phyloP scores from a whole-genome alignment of 345 rosid genomes.

The Gynandropsis gynandra region DNA sequence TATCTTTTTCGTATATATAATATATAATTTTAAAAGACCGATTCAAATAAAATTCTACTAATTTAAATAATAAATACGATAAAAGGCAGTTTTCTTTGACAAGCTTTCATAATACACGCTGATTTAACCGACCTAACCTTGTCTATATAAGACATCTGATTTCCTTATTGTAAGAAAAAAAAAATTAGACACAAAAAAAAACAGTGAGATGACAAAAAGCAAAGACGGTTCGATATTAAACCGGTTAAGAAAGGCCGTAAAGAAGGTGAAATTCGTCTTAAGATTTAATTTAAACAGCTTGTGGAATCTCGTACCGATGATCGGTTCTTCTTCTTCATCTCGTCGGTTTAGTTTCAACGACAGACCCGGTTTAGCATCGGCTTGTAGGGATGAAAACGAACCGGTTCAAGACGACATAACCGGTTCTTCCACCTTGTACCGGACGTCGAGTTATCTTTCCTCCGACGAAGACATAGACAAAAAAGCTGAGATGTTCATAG shows the following conservation, averaged over 20 bases:
- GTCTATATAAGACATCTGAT: conserved; percentile 23
- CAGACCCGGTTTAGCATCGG: conserved; percentile 45
- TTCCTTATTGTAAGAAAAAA: conserved; percentile 7
- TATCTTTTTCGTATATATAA: conserved; percentile 16
- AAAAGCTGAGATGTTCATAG: conserved; percentile 69
- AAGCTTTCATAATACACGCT: neutral
- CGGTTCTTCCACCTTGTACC: conserved; percentile 26
- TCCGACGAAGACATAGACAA: conserved; percentile 62
- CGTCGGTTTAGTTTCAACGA: conserved; percentile 52
- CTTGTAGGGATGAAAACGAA: conserved; percentile 19
- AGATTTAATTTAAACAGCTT: conserved; percentile 33
- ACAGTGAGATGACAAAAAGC: conserved; percentile 24
- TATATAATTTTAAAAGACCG: too few relatives aligned
- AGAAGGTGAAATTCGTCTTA: conserved; percentile 53
- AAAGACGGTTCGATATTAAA: conserved; percentile 35
- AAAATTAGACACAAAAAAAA: neutral
- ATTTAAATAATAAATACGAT: conserved; percentile 7
- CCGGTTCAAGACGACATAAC: conserved; percentile 10
- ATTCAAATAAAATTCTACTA: too few relatives aligned
- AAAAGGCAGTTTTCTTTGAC: conserved; percentile 22
- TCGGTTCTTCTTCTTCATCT: conserved; percentile 31
- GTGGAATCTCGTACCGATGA: conserved; percentile 46
- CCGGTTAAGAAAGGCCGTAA: conserved; percentile 59
- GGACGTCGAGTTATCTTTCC: conserved; percentile 44
- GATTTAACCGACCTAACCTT: conserved; percentile 20